phyloP scores from a whole-genome alignment of 2,329 filamentous ascomycete genomes.

The Talaromyces sp. region DNA sequence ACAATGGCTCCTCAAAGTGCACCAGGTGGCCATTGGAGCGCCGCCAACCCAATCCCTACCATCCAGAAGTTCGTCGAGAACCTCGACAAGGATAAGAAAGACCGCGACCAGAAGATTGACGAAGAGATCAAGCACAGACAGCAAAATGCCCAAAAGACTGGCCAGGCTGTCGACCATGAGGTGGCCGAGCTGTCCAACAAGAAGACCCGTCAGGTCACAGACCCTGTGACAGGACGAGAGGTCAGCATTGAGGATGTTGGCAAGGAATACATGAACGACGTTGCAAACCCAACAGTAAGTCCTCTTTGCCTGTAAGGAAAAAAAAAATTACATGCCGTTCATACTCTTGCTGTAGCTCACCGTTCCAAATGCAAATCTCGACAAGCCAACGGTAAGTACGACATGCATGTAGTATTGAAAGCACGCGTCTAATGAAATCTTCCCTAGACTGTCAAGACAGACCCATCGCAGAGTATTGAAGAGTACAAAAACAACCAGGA shows the following conservation, averaged over 20 bases:
- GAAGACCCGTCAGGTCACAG: constrained; percentile 62
- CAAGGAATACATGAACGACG: constrained; percentile 62
- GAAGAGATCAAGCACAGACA: constrained; percentile 42
- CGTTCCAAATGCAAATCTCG: constrained; percentile 83
- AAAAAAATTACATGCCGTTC: constrained; percentile 4
- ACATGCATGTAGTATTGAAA: too few species aligned
- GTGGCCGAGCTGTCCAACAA: constrained; percentile 38
- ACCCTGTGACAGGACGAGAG: constrained; percentile 81
- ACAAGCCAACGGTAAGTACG: constrained; percentile 58
- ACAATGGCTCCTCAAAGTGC: constrained; percentile 44
- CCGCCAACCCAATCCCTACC: constrained; percentile 76
- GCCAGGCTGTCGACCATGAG: constrained; percentile 42
- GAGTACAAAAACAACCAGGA: constrained; percentile 86
- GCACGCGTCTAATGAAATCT: constrained; percentile 2
- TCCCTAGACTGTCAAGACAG: constrained; percentile 59
- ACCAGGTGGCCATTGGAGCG: constrained; percentile 70
- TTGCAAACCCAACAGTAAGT: constrained; percentile 64
- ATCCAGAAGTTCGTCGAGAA: constrained; percentile 76
- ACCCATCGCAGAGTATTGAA: constrained; percentile 63
- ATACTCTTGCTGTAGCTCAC: constrained; percentile 52
- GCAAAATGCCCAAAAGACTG: constrained; percentile 23
- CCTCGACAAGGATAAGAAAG: constrained; percentile 72
- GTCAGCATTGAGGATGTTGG: constrained; percentile 81
- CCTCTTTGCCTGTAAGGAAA: neutral
- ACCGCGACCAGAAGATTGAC: constrained; percentile 68